phyloP scores from a whole-genome alignment of 495 filamentous ascomycete genomes.

The Neurospora sublineolata region DNA sequence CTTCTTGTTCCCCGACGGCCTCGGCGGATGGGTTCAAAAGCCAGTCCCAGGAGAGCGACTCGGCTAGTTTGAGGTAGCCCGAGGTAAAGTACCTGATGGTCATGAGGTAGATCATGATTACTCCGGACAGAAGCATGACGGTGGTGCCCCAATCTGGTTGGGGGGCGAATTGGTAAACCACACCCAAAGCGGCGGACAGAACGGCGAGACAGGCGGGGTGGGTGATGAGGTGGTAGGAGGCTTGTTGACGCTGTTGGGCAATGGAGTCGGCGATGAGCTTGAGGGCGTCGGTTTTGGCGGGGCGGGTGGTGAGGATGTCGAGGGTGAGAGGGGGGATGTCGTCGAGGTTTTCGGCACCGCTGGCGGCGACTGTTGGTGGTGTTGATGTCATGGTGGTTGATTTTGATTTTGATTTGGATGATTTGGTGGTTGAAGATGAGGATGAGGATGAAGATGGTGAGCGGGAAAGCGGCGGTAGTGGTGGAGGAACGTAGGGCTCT shows the following conservation, averaged over 20 bases:
- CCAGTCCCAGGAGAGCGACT: slow-evolving; percentile 28
- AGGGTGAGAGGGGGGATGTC: slow-evolving; percentile 33
- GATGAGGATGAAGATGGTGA: neutral
- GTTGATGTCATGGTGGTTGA: neutral
- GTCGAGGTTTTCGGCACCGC: slow-evolving; percentile 10
- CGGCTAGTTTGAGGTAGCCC: slow-evolving; percentile 29
- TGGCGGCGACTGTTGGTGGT: slow-evolving; percentile 6
- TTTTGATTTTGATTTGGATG: neutral
- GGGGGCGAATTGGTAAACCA: slow-evolving; percentile 23
- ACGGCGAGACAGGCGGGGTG: slow-evolving; percentile 29
- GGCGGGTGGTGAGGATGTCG: slow-evolving; percentile 18
- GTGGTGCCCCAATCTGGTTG: slow-evolving; percentile 22
- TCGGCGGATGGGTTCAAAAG: slow-evolving; percentile 12
- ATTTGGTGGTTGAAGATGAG: neutral
- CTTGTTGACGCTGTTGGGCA: slow-evolving; percentile 34
- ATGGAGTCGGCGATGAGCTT: slow-evolving; percentile 35
- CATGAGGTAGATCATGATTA: slow-evolving; percentile 30
- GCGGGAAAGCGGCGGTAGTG: neutral
- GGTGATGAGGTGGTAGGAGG: slow-evolving; percentile 24
- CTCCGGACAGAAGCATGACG: slow-evolving; percentile 22
- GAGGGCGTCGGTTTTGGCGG: slow-evolving; percentile 32
- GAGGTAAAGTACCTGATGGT: slow-evolving; percentile 30
- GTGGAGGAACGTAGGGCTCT: slow-evolving; percentile 20
- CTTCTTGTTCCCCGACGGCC: slow-evolving; percentile 12
- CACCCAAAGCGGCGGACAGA: slow-evolving; percentile 16